These are phyloP conservation scores for Stereum hirsutum DNA, from an alignment of 1,284 basidiomycete species.

Conservation along the genomic window DNA sequence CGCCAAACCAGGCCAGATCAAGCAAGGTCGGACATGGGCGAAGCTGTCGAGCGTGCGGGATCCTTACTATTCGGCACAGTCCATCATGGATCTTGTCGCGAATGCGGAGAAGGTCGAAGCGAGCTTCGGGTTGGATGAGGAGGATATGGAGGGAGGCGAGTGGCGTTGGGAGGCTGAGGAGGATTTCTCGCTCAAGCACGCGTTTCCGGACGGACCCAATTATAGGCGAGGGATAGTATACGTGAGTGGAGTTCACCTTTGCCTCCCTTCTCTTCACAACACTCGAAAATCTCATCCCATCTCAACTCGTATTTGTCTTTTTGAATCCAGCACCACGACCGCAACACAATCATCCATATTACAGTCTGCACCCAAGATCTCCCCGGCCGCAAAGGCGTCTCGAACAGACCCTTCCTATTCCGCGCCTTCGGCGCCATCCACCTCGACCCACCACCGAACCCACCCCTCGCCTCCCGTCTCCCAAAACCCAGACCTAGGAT, in stretches of 20 bases:
- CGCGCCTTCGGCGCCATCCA: constrained; percentile 31
- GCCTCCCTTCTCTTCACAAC: neutral
- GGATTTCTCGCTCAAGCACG: constrained; percentile 45
- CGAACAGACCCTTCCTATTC: constrained; percentile 54
- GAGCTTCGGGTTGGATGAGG: constrained; percentile 10
- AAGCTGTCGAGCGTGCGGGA: constrained; percentile 51
- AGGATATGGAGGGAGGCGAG: constrained; percentile 21
- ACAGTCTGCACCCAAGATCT: constrained; percentile 42
- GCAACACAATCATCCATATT: constrained; percentile 46
- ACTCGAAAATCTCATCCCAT: neutral
- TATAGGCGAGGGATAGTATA: constrained; percentile 51
- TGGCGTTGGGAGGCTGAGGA: constrained; percentile 62
- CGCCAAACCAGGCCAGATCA: constrained; percentile 43
- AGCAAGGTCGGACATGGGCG: constrained; percentile 33
- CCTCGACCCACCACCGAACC: constrained; percentile 10
- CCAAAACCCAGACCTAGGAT: neutral
- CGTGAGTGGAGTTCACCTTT: constrained; percentile 30
- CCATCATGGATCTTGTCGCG: constrained; percentile 11
- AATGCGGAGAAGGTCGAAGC: constrained; percentile 2
- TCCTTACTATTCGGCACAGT: constrained; percentile 37
- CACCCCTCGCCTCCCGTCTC: neutral
- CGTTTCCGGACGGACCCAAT: constrained; percentile 43
- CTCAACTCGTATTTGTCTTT: neutral
- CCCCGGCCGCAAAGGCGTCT: constrained; percentile 39
- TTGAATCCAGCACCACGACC: constrained; percentile 38